Evolutionary conservation across 148 eudicot genomes (phyloP).

Genomic region (Heliosperma pusillum): DNA sequence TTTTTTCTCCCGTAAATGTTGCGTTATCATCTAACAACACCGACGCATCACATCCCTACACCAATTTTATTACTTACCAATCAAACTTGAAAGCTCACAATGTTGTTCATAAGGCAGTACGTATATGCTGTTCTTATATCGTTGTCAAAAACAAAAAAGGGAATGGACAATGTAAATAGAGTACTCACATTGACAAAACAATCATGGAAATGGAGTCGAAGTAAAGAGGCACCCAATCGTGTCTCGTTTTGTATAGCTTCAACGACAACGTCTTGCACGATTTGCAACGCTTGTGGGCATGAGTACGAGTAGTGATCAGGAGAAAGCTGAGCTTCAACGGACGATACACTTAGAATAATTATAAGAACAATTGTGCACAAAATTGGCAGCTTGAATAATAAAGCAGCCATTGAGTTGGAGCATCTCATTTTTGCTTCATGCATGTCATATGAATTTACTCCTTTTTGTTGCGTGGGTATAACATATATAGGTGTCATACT

Average conservation of each 20-base stretch:
- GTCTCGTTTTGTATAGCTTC: slow-evolving; percentile 34
- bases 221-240: slow-evolving; percentile 50
- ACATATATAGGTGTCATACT: not conserved
- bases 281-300: slow-evolving; percentile 24
- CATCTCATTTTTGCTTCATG: not conserved
- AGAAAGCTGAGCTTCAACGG: slow-evolving; percentile 19
- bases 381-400: not conserved
- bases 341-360: not conserved
- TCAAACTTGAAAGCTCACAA: too few species aligned
- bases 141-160: not conserved
- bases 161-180: not conserved
- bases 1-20: slow-evolving; percentile 45
- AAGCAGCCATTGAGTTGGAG: not conserved
- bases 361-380: not conserved
- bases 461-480: not conserved
- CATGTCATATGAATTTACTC: not conserved
- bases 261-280: slow-evolving; percentile 15
- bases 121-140: too few species aligned
- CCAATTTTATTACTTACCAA: too few species aligned
- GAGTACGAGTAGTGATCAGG: slow-evolving; percentile 25
- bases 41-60: slow-evolving; percentile 55
- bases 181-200: slow-evolving; percentile 50
- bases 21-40: slow-evolving; percentile 40
- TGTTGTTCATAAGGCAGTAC: too few species aligned
- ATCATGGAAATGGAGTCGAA: slow-evolving; percentile 57